These are phyloP conservation scores for Metschnikowia aberdeeniae DNA, from an alignment of 805 yeast species.

Conservation along the genomic window DNA sequence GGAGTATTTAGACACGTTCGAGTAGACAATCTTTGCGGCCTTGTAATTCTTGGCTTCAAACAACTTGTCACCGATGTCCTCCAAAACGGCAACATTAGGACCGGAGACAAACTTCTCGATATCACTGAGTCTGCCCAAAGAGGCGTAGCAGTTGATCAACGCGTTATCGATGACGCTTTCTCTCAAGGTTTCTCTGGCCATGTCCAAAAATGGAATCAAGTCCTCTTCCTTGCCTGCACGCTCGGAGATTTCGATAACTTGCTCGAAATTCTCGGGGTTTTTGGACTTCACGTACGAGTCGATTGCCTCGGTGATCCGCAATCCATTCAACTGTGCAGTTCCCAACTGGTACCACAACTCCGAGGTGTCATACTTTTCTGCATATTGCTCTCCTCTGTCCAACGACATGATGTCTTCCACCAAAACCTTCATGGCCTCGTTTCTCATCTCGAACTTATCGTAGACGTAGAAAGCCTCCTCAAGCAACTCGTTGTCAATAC, in stretches of 20 bases:
- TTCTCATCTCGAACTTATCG: constrained; percentile 71
- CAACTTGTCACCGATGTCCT: constrained; percentile 86
- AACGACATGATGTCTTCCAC: constrained; percentile 91
- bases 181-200: constrained; percentile 89
- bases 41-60: constrained; percentile 77
- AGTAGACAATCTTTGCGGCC: constrained; percentile 86
- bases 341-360: constrained; percentile 95
- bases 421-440: constrained; percentile 82
- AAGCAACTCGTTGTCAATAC: constrained; percentile 79
- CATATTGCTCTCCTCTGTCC: constrained; percentile 91
- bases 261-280: constrained; percentile 84
- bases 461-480: constrained; percentile 96
- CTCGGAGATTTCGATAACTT: constrained; percentile 89
- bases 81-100: constrained; percentile 90
- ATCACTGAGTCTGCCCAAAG: constrained; percentile 67
- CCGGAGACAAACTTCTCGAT: constrained; percentile 81
- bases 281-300: constrained; percentile 87
- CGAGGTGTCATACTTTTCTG: constrained; percentile 80
- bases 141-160: constrained; percentile 80
- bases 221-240: constrained; percentile 97
- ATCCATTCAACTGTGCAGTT: constrained; percentile 91
- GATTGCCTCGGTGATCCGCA: constrained; percentile 87
- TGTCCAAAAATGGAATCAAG: constrained; percentile 74
- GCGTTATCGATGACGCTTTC: constrained; percentile 95
- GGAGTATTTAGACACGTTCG: constrained; percentile 88